Base-by-base conservation (phyloP, 2,329 filamentous ascomycete species). In the Calonectria pseudoreteaudii region DNA sequence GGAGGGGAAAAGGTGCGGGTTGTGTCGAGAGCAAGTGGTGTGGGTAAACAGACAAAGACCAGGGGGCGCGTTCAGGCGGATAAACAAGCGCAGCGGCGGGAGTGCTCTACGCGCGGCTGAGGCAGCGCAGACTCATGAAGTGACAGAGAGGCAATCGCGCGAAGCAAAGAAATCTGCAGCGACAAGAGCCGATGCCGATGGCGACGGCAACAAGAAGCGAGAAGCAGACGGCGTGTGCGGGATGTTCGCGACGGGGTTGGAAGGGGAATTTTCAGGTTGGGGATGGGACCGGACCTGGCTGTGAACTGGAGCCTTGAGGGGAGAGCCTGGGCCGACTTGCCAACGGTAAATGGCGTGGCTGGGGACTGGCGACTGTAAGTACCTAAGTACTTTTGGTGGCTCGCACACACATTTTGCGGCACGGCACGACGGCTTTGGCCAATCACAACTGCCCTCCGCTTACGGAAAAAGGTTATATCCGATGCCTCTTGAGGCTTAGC, bases 261-360 rank as follows among this genome's bases (percentile, higher is more conserved):
- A 77, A 77, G 75, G 75, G 77, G 74, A 73, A 73, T 74, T 71
- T 71, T 76, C 68, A 72, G 34, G 76, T 73, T 74, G 71, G 73
- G 78, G 65, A 67, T 67, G 65, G 65, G 30, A 31, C 53, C 31
- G 49, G 81, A 82, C 78, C 78, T 78, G 72, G 74, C 77, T 79
- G 74, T 75, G 66, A 75, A 78, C 74, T 79, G 76, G 77, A 79
- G 74, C 70, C 65, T 73, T 53, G 79, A 74, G 77, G 74, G 71
- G 68, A 73, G 71, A 74, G 76, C 80, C 75, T 81, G 72, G 76
- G 75, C 81, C 75, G 65, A 68, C 77, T 76, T 78, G 73, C 77
- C 80, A 82, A 76, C 79, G 75, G 78, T 81, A 83, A 85, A 85
- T 81, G 81, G 81, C 81, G 84, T 85, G 84, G 84, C 84, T 85